Base-by-base conservation (phyloP, 73 alveolate species). In the Urostyla sp. region DNA sequence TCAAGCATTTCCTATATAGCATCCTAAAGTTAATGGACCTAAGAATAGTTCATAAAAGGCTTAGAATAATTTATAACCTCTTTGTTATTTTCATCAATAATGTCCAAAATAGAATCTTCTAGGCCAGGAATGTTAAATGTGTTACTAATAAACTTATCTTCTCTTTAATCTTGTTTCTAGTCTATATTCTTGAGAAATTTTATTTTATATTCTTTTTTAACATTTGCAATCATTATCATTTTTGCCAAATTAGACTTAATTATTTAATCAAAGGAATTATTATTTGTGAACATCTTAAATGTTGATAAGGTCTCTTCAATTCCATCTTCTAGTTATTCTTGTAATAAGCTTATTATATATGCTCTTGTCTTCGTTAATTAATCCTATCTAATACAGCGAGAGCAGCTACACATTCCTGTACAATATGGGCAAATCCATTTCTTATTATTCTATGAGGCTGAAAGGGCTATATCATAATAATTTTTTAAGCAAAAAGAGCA, bases 361-460 rank as follows among this genome's bases (percentile, higher is more conserved):
- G 57, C 76, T 11, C 76, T 7, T 3, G 37, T 55, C 55, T 55
- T 24, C 13, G 57, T 31, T 11, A 59, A 27, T 34, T 59, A 21
- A 5, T 59, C 76, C 21, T 59, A 36, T 20, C 76, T 24, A 24
- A 34, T 11, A 34, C 76, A 59, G 16, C 76, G 16, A 8, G 56
- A 11, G 20, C 76, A 59, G 35, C 15, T 35, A 36, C 76, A 59
- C 8, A 4, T 7, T 5, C 76, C 76, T 27, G 32, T 59, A 27
- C 76, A 59, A 34, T 59, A 59, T 35, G 76, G 76, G 31, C 76
- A 59, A 7, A 59, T 20, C 76, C 76, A 59, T 32, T 59, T 31
- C 20, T 24, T 24, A 34, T 59, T 36, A 36, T 31, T 59, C 76
- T 59, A 36, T 15, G 76, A 52, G 3, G 32, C 76, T 5, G 53